phyloP scores from a whole-genome alignment of 2,329 filamentous ascomycete species.

The Keithomyces neogunnii region DNA sequence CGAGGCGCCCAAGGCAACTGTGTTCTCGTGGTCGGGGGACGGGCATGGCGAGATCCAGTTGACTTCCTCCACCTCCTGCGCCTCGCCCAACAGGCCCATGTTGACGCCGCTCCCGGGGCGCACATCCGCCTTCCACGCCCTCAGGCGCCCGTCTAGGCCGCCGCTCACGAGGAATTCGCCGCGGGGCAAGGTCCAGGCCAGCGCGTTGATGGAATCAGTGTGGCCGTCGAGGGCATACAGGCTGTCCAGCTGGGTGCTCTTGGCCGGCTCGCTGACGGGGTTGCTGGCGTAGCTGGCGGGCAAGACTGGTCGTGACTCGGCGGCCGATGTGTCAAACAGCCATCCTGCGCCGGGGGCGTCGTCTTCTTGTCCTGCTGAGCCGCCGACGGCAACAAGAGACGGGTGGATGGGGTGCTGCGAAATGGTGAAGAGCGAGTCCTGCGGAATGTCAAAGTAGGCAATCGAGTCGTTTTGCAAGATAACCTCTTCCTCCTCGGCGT shows the following conservation, averaged over 20 bases:
- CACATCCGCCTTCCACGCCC: conserved; percentile 53
- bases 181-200: conserved; percentile 73
- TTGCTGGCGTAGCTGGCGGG: conserved; percentile 66
- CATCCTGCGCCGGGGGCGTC: conserved; percentile 70
- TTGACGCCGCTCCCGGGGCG: conserved; percentile 37
- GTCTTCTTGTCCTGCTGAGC: conserved; percentile 52
- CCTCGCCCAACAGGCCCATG: conserved; percentile 61
- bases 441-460: conserved; percentile 85
- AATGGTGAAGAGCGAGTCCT: conserved; percentile 89
- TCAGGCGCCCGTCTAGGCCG: conserved; percentile 77
- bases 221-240: conserved; percentile 80
- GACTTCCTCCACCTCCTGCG: conserved; percentile 87
- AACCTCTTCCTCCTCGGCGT: conserved; percentile 63
- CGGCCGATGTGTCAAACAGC: conserved; percentile 67
- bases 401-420: conserved; percentile 79
- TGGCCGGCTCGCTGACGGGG: conserved; percentile 39
- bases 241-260: conserved; percentile 50
- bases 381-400: conserved; percentile 77
- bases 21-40: conserved; percentile 61
- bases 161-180: conserved; percentile 83
- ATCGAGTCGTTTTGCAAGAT: conserved; percentile 83
- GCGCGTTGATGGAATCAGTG: conserved; percentile 80
- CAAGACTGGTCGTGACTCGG: conserved; percentile 57
- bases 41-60: conserved; percentile 83
- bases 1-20: conserved; percentile 76